Evolutionary conservation across 345 rosid species (phyloP).

Genomic region (Populus alba): DNA sequence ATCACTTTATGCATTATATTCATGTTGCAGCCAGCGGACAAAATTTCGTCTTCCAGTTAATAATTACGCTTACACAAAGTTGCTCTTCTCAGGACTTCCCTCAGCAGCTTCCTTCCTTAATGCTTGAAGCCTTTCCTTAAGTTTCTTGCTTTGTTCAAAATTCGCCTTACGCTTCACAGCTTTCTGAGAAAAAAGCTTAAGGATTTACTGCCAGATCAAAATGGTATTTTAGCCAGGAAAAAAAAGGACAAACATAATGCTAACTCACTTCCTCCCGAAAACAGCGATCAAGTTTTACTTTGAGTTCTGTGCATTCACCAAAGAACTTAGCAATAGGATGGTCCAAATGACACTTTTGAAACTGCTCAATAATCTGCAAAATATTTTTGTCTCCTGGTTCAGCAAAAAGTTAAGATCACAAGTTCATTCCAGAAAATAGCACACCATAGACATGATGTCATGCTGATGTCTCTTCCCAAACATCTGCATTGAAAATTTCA

Average conservation of each 20-base stretch:
- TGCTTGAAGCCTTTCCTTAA: conserved; percentile 52
- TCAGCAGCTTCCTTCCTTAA: conserved; percentile 47
- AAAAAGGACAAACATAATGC: background rate
- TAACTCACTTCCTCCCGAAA: conserved; percentile 73
- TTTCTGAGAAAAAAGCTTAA: conserved; percentile 47
- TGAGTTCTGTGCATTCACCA: conserved; percentile 80
- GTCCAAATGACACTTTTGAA: conserved; percentile 81
- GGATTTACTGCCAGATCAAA: background rate
- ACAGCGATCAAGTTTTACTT: conserved; percentile 78
- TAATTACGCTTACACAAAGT: background rate
- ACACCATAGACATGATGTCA: background rate
- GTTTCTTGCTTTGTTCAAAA: conserved; percentile 61
- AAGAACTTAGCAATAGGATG: conserved; percentile 84
- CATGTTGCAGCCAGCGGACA: background rate
- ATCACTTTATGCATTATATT: background rate
- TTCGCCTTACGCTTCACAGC: conserved; percentile 85
- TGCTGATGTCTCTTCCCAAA: background rate
- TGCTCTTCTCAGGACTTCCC: conserved; percentile 16
- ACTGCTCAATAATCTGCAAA: conserved; percentile 74
- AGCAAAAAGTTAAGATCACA: background rate
- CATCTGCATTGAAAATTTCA: background rate
- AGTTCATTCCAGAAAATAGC: background rate
- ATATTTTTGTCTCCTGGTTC: background rate
- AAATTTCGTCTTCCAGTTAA: background rate
- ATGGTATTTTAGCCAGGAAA: conserved; percentile 2